Percentiles rank a stretch among this genome's conserved stretches.
Evolutionary conservation across 1,284 basidiomycete species (phyloP).

Genomic region (Schizophyllum commune): DNA sequence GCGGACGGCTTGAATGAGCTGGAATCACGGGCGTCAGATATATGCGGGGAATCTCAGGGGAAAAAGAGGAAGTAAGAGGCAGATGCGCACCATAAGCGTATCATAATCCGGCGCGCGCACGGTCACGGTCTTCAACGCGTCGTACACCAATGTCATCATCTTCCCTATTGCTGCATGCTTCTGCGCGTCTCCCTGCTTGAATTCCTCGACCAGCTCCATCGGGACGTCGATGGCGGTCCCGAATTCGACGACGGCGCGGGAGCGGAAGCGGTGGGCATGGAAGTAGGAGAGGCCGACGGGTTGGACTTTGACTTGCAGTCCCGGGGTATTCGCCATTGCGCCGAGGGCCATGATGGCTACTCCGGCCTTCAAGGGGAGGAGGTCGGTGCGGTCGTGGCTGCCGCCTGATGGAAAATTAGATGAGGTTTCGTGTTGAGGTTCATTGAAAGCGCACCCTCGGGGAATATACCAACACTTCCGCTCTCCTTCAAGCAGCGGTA

Average conservation of each 20-base stretch:
- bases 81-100: constrained; percentile 75
- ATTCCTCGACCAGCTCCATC: constrained; percentile 77
- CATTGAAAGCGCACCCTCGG: constrained; percentile 92
- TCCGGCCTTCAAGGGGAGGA: constrained; percentile 90
- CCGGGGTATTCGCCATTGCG: constrained; percentile 86
- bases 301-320: constrained; percentile 82
- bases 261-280: constrained; percentile 90
- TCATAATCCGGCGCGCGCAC: constrained; percentile 96
- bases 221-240: constrained; percentile 89
- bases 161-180: constrained; percentile 90
- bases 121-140: constrained; percentile 93
- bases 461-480: constrained; percentile 92
- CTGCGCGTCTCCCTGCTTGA: constrained; percentile 84
- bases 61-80: too few species aligned
- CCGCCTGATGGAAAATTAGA: constrained; percentile 50
- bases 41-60: constrained; percentile 2
- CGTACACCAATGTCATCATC: constrained; percentile 89
- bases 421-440: too few species aligned
- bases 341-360: constrained; percentile 95
- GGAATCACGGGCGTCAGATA: not conserved
- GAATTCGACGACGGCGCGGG: constrained; percentile 94
- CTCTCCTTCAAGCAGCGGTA: constrained; percentile 84
- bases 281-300: constrained; percentile 96
- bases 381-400: constrained; percentile 91
- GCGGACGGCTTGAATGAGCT: constrained; percentile 93